Evolutionary conservation across 140 eudicot genomes (phyloP), one percentile per base, ranked within the genome.

Genomic region (Oenanthe javanica): DNA sequence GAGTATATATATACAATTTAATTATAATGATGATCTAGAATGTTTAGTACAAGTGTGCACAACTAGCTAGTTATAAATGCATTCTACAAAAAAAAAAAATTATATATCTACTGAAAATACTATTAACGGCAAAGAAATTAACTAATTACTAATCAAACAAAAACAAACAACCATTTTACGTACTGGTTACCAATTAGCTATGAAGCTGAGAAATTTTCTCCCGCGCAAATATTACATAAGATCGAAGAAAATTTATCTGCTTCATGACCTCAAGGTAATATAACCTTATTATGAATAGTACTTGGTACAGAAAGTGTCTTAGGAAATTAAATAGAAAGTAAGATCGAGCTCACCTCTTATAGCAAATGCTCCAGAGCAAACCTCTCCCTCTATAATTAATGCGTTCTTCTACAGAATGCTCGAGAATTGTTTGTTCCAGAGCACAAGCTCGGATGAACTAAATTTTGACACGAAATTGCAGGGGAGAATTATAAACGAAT

Each of bases 121-220:
- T 9, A n/a, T 7, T 61, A 19, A 9, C 1, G 23, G 11, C 36
- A 55, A 55, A 55, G 23, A 61, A 61, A 61, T 61, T 3, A 31
- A 59, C 67, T n/a, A 59, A 59, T 9, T 9, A 9, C 36, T 61
- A 61, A 61, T 7, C 23, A 31, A 31, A 31, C 36, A 31, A 31
- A 31, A 31, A 31, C 36, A 31, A 31, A 71, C 49, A 83, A 21
- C 18, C 79, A 78, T 81, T 81, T 43, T 76, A 83, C 55, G 55
- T 52, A 42, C 9, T 87, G 81, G 81, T 81, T 86, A 87, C 82
- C 81, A 19, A 3, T 81, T 46, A 83, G 87, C 78, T 72, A 85
- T 89, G 96, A 92, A 89, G 97, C 89, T 76, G 82, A 87, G 83
- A 92, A 92, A 92, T 92, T 92, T 92, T 79, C 91, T 85, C 88